Percentiles rank a stretch among this genome's conserved stretches.
Conservation (phyloP, 768 basidiomycete genomes). For the Lactarius evosmus region DNA sequence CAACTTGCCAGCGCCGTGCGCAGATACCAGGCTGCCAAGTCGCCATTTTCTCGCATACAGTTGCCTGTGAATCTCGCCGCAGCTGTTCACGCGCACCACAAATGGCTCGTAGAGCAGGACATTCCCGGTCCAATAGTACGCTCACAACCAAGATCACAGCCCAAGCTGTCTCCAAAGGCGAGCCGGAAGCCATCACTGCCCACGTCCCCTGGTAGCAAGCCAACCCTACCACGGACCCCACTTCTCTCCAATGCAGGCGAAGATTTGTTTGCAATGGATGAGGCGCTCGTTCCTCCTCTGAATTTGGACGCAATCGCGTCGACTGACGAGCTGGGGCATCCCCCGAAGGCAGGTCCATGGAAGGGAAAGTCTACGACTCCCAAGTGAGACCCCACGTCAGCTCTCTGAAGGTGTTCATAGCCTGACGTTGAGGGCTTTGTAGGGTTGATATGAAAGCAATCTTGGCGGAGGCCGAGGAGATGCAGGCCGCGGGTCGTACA, state of each 20-base stretch:
- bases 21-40: constrained; percentile 58
- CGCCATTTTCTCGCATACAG: constrained; percentile 61
- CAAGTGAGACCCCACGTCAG: constrained; percentile 42
- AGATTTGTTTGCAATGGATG: constrained; percentile 86
- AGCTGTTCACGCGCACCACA: constrained; percentile 52
- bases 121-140: constrained; percentile 55
- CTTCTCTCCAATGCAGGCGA: constrained; percentile 41
- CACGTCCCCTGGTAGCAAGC: constrained; percentile 32
- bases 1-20: constrained; percentile 61
- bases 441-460: constrained; percentile 83
- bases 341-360: constrained; percentile 34
- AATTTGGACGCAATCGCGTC: constrained; percentile 26
- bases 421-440: neutral
- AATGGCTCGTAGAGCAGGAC: constrained; percentile 71
- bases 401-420: neutral
- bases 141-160: constrained; percentile 26
- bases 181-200: constrained; percentile 35
- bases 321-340: neutral
- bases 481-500: constrained; percentile 26
- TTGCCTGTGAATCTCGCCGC: constrained; percentile 47
- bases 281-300: constrained; percentile 39
- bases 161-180: constrained; percentile 34
- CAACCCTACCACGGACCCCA: constrained; percentile 29
- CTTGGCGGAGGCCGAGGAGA: constrained; percentile 69
- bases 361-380: constrained; percentile 41